Percentiles rank a stretch among this genome's conserved stretches.
Conservation (phyloP, 352 stramenopile genomes). For the Phytophthora sojae region DNA sequence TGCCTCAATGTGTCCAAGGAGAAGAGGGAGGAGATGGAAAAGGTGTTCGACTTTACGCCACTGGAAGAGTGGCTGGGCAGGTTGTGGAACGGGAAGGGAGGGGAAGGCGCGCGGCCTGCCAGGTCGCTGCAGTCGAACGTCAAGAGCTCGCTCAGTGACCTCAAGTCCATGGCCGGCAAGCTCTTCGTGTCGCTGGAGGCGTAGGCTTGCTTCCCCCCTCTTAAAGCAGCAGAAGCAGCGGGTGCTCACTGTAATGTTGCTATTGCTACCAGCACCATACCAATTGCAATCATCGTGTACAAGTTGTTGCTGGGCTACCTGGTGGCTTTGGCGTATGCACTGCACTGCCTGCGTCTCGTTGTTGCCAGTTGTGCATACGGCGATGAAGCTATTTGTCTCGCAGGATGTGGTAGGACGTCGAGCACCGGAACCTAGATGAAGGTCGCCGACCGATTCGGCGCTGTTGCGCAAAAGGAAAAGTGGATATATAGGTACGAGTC, state of each 20-base stretch:
- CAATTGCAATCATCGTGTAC: slow-evolving; percentile 23
- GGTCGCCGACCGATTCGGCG: neutral
- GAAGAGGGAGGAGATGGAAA: slow-evolving; percentile 68
- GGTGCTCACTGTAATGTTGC: no score
- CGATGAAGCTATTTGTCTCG: slow-evolving; percentile 4
- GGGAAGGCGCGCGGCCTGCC: slow-evolving; percentile 22
- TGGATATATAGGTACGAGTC: neutral
- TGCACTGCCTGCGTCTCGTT: neutral
- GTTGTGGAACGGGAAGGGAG: slow-evolving; percentile 55
- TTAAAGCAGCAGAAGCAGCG: slow-evolving; percentile 7
- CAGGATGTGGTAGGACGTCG: neutral
- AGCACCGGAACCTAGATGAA: neutral
- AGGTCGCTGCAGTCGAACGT: slow-evolving; percentile 56
- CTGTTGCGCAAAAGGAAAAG: neutral
- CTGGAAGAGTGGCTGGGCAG: slow-evolving; percentile 76
- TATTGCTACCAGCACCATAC: slow-evolving; percentile 12
- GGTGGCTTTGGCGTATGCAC: neutral
- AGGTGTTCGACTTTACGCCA: slow-evolving; percentile 59
- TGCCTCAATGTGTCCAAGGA: slow-evolving; percentile 66
- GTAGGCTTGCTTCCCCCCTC: slow-evolving; percentile 5
- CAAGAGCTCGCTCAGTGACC: slow-evolving; percentile 63
- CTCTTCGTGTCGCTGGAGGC: slow-evolving; percentile 57
- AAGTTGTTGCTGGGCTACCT: neutral
- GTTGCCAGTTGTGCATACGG: neutral
- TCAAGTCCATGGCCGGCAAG: slow-evolving; percentile 64